A percentile compares a stretch with the other conserved stretches of the same genome.
These are phyloP conservation scores for Ascomycota sp. DNA, from an alignment of 2,329 filamentous ascomycete species.

Conservation along the genomic window DNA sequence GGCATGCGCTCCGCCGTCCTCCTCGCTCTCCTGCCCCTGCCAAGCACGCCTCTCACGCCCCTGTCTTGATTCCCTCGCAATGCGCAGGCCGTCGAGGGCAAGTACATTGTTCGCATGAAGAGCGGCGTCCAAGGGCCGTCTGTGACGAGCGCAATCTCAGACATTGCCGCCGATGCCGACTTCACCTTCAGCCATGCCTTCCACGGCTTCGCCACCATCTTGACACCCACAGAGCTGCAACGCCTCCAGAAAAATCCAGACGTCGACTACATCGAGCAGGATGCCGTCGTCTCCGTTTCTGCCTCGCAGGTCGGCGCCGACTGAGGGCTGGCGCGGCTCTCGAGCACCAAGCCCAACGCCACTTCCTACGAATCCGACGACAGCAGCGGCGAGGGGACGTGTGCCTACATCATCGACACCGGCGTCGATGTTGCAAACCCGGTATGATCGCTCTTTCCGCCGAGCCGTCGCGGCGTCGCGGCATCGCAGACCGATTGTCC, in stretches of 20 bases:
- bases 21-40: no score
- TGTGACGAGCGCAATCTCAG: no score
- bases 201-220: slow-evolving; percentile 7
- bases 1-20: no score
- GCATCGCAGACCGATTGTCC: no score
- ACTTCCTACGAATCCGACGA: slow-evolving; percentile 11
- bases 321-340: slow-evolving; percentile 16
- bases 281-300: slow-evolving; percentile 6
- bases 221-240: slow-evolving; percentile 4
- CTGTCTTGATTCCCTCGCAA: no score
- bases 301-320: slow-evolving; percentile 14
- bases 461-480: not conserved
- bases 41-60: no score
- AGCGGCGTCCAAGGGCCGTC: no score
- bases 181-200: slow-evolving; percentile 7
- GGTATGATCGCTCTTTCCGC: slow-evolving; percentile 7
- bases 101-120: no score
- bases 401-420: slow-evolving; percentile 21
- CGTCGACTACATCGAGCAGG: slow-evolving; percentile 18
- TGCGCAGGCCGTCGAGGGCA: no score
- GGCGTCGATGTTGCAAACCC: slow-evolving; percentile 14
- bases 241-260: slow-evolving; percentile 4
- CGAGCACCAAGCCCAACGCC: slow-evolving; percentile 7
- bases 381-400: slow-evolving; percentile 14
- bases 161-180: slow-evolving; percentile 5